phyloP scores from a whole-genome alignment of 352 stramenopile genomes.

The Globisporangium takayamanum region DNA sequence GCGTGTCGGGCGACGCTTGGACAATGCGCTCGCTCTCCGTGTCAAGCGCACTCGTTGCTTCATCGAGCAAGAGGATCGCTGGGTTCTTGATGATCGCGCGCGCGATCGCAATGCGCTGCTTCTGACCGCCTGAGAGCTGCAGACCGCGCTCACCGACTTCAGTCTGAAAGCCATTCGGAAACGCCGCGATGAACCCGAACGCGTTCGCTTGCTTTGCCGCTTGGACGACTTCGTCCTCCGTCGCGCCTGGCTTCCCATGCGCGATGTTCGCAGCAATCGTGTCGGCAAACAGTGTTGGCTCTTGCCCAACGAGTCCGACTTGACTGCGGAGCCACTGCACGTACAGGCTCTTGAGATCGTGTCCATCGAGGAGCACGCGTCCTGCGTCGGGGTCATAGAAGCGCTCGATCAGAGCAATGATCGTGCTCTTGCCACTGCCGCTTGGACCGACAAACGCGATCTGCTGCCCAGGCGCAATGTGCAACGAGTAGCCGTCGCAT shows the following conservation, averaged over 20 bases:
- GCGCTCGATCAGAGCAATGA: constrained; percentile 7
- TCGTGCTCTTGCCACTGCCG: constrained; percentile 8
- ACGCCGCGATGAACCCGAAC: constrained; percentile 83
- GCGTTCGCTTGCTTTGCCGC: constrained; percentile 59
- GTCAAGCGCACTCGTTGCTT: constrained; percentile 18
- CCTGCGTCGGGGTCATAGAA: constrained; percentile 32
- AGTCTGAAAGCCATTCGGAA: constrained; percentile 85
- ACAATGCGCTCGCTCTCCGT: constrained; percentile 72
- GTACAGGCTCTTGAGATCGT: constrained; percentile 45
- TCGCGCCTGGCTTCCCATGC: constrained; percentile 57
- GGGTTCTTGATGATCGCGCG: constrained; percentile 78
- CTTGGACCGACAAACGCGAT: constrained; percentile 18
- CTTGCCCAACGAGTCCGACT: constrained; percentile 90
- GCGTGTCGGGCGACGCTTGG: constrained; percentile 65
- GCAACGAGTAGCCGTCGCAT: constrained; percentile 48
- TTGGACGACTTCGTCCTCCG: constrained; percentile 13
- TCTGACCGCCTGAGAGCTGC: constrained; percentile 47
- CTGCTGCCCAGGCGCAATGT: constrained; percentile 58
- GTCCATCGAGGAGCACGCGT: constrained; percentile 27
- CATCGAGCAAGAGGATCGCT: constrained; percentile 60
- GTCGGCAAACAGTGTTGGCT: constrained; percentile 18
- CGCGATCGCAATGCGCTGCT: constrained; percentile 58
- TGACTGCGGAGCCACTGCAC: constrained; percentile 71
- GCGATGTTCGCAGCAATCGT: constrained; percentile 52
- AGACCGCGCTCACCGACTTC: constrained; percentile 81